These are phyloP conservation scores for Candida endomychidarum DNA, from an alignment of 805 yeast genomes.

Conservation along the genomic window DNA sequence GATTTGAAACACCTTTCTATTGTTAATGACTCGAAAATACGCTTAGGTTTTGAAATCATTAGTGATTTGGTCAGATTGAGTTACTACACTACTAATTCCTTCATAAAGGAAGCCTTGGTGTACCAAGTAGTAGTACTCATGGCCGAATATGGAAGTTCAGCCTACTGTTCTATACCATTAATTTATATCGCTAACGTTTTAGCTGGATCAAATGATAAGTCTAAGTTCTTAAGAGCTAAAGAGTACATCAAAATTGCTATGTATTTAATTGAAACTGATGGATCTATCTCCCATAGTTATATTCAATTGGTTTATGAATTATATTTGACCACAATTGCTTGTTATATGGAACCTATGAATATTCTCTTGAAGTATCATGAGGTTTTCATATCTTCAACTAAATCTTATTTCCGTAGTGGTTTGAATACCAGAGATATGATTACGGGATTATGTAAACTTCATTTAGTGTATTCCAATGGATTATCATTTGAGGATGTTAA, in stretches of 20 bases:
- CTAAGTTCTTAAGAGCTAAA: conserved; percentile 35
- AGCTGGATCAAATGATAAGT: conserved; percentile 25
- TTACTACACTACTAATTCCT: conserved; percentile 23
- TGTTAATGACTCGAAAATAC: conserved; percentile 25
- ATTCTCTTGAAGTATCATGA: conserved; percentile 31
- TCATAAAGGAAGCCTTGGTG: conserved; percentile 30
- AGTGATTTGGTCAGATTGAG: conserved; percentile 38
- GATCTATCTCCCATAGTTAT: conserved; percentile 32
- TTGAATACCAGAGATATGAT: conserved; percentile 12
- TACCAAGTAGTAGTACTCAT: conserved; percentile 34
- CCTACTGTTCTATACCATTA: conserved; percentile 39
- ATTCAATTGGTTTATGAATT: conserved; percentile 41
- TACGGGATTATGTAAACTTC: conserved; percentile 14
- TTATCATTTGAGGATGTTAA: conserved; percentile 4
- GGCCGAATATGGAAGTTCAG: conserved; percentile 39
- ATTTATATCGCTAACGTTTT: conserved; percentile 38
- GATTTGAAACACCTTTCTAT: conserved; percentile 22
- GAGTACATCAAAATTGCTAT: conserved; percentile 45
- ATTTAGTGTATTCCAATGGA: conserved; percentile 19
- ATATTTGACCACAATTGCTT: conserved; percentile 43
- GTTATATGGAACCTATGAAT: conserved; percentile 39
- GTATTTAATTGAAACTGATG: conserved; percentile 31
- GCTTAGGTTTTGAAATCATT: conserved; percentile 41
- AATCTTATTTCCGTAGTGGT: conserved; percentile 14
- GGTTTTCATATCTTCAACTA: conserved; percentile 15